These are phyloP conservation scores for Botrytis tulipae DNA, from an alignment of 2,329 filamentous ascomycete genomes.

Conservation along the genomic window DNA sequence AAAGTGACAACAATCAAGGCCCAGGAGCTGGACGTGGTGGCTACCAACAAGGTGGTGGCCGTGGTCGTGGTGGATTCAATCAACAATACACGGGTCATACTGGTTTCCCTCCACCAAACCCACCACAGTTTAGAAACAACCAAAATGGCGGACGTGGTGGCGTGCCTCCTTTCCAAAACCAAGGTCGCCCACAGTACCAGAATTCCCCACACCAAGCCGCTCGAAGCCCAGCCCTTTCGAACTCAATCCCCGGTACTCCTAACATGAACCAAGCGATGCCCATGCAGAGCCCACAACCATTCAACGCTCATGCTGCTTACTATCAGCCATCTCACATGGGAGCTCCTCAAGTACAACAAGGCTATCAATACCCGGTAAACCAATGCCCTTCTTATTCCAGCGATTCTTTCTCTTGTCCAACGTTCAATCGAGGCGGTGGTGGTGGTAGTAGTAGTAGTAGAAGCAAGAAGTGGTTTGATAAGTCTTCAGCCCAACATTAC, in stretches of 20 bases:
- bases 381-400: constrained; percentile 39
- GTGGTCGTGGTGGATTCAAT: constrained; percentile 57
- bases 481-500: constrained; percentile 32
- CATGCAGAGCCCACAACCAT: constrained; percentile 53
- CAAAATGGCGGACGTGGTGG: constrained; percentile 49
- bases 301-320: constrained; percentile 41
- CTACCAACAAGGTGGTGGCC: constrained; percentile 54
- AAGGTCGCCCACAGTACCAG: constrained; percentile 49
- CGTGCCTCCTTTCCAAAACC: constrained; percentile 48
- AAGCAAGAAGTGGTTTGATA: constrained; percentile 31
- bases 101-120: constrained; percentile 48
- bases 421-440: neutral
- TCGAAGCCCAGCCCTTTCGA: constrained; percentile 63
- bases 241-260: constrained; percentile 66
- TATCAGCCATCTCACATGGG: constrained; percentile 40
- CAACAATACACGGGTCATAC: constrained; percentile 50
- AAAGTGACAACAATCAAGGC: constrained; percentile 66
- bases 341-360: constrained; percentile 51
- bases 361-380: constrained; percentile 10
- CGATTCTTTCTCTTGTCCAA: constrained; percentile 26
- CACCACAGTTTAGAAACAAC: constrained; percentile 34
- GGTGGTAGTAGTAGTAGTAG: constrained; percentile 24
- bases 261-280: constrained; percentile 67
- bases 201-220: constrained; percentile 66
- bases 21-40: constrained; percentile 51